Conservation (phyloP, 169 alveolate genomes). For the Eimeria praecox region DNA sequence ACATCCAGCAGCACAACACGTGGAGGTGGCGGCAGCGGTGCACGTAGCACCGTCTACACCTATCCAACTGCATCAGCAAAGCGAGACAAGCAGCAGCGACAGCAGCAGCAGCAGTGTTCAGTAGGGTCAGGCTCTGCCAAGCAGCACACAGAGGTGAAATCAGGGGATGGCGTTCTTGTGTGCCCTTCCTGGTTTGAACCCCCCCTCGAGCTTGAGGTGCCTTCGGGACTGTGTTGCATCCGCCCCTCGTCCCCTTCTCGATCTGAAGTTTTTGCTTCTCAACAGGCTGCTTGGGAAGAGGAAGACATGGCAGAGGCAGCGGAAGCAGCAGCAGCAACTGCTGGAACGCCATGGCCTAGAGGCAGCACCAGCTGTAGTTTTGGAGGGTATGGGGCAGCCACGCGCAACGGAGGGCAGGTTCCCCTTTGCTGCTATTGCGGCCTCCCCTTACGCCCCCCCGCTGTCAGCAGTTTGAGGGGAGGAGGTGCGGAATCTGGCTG, state of each 20-base stretch:
- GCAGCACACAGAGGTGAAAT: not conserved
- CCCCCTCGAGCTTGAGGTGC: not conserved
- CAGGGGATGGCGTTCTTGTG: slow-evolving; percentile 16
- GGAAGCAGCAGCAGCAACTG: slow-evolving; percentile 64
- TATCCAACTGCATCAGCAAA: slow-evolving; percentile 28
- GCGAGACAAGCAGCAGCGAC: slow-evolving; percentile 42
- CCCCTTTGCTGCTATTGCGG: slow-evolving; percentile 77
- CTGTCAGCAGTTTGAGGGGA: slow-evolving; percentile 30
- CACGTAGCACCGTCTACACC: slow-evolving; percentile 44
- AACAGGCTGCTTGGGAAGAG: slow-evolving; percentile 63
- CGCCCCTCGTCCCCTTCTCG: slow-evolving; percentile 72
- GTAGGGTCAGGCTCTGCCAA: not conserved
- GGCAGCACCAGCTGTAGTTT: slow-evolving; percentile 72
- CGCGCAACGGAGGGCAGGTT: slow-evolving; percentile 72
- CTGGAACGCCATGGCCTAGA: slow-evolving; percentile 63
- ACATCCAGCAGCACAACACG: not conserved
- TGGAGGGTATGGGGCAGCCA: slow-evolving; percentile 69
- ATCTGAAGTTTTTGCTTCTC: slow-evolving; percentile 25
- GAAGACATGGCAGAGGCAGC: slow-evolving; percentile 44
- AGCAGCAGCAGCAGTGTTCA: slow-evolving; percentile 44
- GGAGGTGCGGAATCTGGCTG: slow-evolving; percentile 68
- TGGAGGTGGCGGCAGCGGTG: slow-evolving; percentile 35
- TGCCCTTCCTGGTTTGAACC: slow-evolving; percentile 74
- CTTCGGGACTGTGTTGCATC: not conserved
- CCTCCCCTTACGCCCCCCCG: slow-evolving; percentile 67